Conservation (phyloP, 345 rosid species). For the Hypericum androsaemum region DNA sequence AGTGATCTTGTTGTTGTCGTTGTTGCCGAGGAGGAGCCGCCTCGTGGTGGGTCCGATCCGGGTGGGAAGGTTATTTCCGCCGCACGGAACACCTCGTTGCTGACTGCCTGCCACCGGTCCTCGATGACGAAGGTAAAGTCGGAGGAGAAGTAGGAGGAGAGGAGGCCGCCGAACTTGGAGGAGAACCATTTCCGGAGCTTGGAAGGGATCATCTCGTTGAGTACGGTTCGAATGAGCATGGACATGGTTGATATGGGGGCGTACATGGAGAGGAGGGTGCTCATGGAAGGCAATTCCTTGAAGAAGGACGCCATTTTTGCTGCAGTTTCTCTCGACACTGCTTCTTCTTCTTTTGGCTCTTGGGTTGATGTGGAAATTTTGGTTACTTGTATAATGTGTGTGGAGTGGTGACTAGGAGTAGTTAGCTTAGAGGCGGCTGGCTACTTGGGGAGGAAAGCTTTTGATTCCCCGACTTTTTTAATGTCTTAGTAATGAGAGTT, state of each 20-base stretch:
- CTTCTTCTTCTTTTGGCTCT: no score
- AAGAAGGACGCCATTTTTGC: no score
- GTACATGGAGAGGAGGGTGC: neutral
- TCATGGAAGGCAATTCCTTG: neutral
- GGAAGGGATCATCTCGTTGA: neutral
- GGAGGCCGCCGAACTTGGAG: neutral
- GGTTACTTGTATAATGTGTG: no score
- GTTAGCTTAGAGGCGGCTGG: no score
- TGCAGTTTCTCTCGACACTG: no score
- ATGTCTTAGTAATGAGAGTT: no score
- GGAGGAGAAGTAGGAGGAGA: neutral
- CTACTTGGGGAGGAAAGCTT: no score
- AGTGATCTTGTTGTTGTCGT: neutral
- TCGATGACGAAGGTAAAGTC: neutral
- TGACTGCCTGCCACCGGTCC: neutral
- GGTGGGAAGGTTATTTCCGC: neutral
- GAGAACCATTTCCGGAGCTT: neutral
- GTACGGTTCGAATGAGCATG: neutral
- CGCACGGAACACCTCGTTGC: neutral
- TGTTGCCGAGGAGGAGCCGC: constrained; percentile 1
- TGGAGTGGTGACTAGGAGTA: no score
- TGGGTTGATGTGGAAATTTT: no score
- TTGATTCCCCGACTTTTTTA: no score
- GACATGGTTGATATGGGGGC: neutral
- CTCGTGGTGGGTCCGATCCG: neutral